A percentile compares a stretch with the other conserved stretches of the same genome.
Evolutionary conservation across 371 early-diverging fungal species (phyloP).

Genomic region (Actinomucor elegans): DNA sequence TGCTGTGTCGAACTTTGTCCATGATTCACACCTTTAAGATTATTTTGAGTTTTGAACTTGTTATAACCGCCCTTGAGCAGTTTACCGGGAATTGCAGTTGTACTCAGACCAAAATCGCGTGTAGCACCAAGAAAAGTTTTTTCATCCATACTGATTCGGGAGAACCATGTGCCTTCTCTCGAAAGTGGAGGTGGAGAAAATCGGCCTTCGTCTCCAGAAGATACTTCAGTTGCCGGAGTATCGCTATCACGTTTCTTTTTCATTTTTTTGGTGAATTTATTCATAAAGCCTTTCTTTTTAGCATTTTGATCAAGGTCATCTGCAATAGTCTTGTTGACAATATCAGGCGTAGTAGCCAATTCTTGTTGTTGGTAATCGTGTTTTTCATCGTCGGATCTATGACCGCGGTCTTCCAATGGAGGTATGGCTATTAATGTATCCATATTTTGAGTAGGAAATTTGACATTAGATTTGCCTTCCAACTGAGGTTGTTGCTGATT

Average conservation of each 20-base stretch:
- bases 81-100: slow-evolving; percentile 32
- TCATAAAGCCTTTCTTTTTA: slow-evolving; percentile 4
- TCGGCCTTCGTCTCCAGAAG: background rate
- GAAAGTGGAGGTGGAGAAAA: background rate
- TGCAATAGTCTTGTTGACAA: background rate
- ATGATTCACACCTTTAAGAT: background rate
- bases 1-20: slow-evolving; percentile 40
- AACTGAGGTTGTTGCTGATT: background rate
- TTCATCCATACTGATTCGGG: slow-evolving; percentile 24
- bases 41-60: slow-evolving; percentile 11
- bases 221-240: background rate
- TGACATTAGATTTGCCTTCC: slow-evolving; percentile 26
- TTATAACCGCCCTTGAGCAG: slow-evolving; percentile 29
- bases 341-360: background rate
- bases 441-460: slow-evolving; percentile 30
- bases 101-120: slow-evolving; percentile 21
- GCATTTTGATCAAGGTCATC: background rate
- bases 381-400: slow-evolving; percentile 17
- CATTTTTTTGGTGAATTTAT: slow-evolving; percentile 12
- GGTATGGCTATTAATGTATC: slow-evolving; percentile 34
- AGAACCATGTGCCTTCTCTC: slow-evolving; percentile 25
- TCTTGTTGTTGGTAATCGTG: slow-evolving; percentile 1
- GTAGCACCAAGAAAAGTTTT: slow-evolving; percentile 21
- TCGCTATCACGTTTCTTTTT: background rate
- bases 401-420: slow-evolving; percentile 19